Conservation (phyloP, 805 yeast genomes). For the Pichia sporocuriosa region DNA sequence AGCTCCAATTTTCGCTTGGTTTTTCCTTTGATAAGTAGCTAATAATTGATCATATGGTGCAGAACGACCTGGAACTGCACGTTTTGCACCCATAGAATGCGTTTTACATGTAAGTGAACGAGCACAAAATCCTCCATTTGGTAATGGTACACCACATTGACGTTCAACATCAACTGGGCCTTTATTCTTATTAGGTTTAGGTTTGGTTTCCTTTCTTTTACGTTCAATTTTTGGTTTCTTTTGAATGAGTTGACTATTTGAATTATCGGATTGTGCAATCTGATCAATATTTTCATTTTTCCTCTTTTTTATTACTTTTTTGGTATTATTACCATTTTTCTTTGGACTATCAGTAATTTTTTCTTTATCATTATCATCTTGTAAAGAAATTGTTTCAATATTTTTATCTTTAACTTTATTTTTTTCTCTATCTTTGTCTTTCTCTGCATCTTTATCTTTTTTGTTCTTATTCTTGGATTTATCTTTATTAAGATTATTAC, state of each 20-base stretch:
- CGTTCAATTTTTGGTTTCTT: conserved; percentile 14
- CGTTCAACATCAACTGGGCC: conserved; percentile 87
- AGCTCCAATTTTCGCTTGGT: conserved; percentile 84
- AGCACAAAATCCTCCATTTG: conserved; percentile 94
- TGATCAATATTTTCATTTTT: neutral
- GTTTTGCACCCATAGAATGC: conserved; percentile 96
- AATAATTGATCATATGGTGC: conserved; percentile 85
- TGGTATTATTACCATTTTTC: conserved; percentile 2
- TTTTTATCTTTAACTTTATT: neutral
- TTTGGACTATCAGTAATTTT: conserved; percentile 3
- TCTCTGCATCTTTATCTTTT: conserved; percentile 5
- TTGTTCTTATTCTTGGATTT: conserved; percentile 24
- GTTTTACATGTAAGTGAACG: conserved; percentile 94
- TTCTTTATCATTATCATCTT: neutral
- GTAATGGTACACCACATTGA: conserved; percentile 93
- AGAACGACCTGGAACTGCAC: conserved; percentile 90
- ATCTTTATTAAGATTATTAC: neutral
- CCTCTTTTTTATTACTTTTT: conserved; percentile 3
- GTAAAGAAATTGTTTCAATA: neutral
- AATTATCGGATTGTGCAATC: conserved; percentile 3
- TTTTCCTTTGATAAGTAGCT: conserved; percentile 85
- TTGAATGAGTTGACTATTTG: conserved; percentile 21
- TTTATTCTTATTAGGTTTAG: conserved; percentile 49
- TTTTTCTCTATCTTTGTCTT: neutral
- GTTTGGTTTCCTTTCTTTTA: conserved; percentile 23